Base-by-base conservation (phyloP, 2,329 filamentous ascomycete genomes). In the Talaromyces rugulosus region DNA sequence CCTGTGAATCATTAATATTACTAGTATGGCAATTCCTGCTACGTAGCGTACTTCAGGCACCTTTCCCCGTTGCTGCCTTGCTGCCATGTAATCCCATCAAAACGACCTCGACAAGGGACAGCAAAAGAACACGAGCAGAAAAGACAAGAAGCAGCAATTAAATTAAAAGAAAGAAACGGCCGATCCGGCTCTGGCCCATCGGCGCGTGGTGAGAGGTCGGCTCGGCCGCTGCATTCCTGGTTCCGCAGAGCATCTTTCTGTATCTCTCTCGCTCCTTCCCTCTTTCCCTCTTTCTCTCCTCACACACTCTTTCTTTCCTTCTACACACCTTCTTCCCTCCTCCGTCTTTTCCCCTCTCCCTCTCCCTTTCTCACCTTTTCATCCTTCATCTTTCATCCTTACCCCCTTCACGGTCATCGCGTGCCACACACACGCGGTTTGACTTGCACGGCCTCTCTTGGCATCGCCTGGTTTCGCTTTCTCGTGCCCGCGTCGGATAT, bases 401-500 rank as follows among this genome's bases (percentile, higher is more conserved):
- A 3, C 8, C 58, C 62, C 56, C n/a, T 27, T 1, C 18, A 47
- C 42, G 4, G 0, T 14, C 5, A 44, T 47, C 44, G 18, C 14
- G 51, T 60, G 18, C 51, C 47, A 47, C 23, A 11, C 8, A 5
- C 42, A 23, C 18, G 8, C 44, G 44, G 44, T 47, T 47, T 18
- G n/a, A 9, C 27, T 23, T 47, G 44, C 44, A 47, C 44, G 44
- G 44, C 23, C n/a, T 47, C 44, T 47, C 44, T 47, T 47, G 44
- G 44, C 40, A 34, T 58, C 58, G 31, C 63, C 55, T 60, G 62
- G 51, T 61, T 59, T 52, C 58, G 56, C 60, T 65, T 60, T 66
- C 65, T 62, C 60, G 61, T 66, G 64, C 68, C 64, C 62, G 62
- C 64, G 59, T 63, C 65, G 52, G 63, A 62, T 58, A 55, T 52